Conservation (phyloP, 331 rosid genomes). For the Malus hybrid region DNA sequence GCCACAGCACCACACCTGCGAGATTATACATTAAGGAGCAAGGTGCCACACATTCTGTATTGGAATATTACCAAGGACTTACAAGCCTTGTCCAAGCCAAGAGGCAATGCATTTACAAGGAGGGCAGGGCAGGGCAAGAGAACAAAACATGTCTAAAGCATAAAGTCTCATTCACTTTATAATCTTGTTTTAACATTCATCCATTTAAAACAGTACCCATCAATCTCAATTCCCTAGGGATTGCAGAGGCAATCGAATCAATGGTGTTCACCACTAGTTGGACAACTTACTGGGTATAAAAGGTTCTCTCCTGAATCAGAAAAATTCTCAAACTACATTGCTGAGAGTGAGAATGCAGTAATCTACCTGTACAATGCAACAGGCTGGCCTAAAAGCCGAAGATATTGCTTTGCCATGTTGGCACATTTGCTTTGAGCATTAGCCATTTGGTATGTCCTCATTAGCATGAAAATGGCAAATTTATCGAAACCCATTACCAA, state of each 20-base stretch:
- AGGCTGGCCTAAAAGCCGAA: constrained; percentile 83
- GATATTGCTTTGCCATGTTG: constrained; percentile 93
- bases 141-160: background rate
- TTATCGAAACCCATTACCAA: constrained; percentile 19
- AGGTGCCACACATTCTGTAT: no score
- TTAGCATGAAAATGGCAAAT: background rate
- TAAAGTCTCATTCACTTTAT: background rate
- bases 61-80: no score
- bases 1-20: no score
- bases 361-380: constrained; percentile 76
- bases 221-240: no score
- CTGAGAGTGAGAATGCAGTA: background rate
- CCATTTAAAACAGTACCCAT: background rate
- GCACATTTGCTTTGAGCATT: constrained; percentile 31
- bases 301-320: background rate
- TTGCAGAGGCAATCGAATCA: no score
- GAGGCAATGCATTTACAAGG: background rate
- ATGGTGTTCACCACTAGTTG: no score
- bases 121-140: background rate
- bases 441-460: no score
- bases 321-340: background rate
- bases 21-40: no score
- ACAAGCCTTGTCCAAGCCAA: background rate
- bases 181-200: background rate
- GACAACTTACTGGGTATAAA: background rate